These are phyloP conservation scores for Trametes meyenii DNA, from an alignment of 768 basidiomycete genomes.

Conservation along the genomic window DNA sequence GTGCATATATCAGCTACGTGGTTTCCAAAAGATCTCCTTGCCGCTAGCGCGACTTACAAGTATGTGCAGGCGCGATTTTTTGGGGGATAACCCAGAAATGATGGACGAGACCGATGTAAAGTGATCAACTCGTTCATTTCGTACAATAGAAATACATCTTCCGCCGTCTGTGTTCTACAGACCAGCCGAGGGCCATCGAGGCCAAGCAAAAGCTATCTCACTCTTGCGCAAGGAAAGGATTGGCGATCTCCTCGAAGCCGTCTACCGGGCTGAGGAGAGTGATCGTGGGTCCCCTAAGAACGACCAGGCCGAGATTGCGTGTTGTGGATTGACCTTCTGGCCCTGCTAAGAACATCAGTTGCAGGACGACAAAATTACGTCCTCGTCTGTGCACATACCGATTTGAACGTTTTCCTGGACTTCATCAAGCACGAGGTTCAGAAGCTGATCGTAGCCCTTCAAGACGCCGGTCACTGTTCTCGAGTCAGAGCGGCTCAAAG, in stretches of 20 bases:
- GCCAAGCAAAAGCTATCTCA: neutral
- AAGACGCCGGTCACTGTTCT: constrained; percentile 81
- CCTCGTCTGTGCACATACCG: constrained; percentile 21
- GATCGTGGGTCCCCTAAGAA: constrained; percentile 92
- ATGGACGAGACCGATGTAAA: neutral
- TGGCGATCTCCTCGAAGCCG: constrained; percentile 91
- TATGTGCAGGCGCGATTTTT: neutral
- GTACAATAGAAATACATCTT: constrained; percentile 10
- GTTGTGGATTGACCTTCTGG: constrained; percentile 68
- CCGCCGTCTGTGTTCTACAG: neutral
- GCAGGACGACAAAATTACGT: constrained; percentile 42
- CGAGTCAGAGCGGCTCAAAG: constrained; percentile 10
- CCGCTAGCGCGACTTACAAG: too few species aligned
- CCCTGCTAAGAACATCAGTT: constrained; percentile 18
- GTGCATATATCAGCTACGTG: too few species aligned
- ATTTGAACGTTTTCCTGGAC: constrained; percentile 80
- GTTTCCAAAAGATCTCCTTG: too few species aligned
- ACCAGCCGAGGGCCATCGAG: neutral
- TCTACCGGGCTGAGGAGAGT: constrained; percentile 94
- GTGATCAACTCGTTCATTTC: neutral
- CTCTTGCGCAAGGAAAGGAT: constrained; percentile 81
- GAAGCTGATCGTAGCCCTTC: constrained; percentile 95
- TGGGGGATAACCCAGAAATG: neutral
- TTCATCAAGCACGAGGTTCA: constrained; percentile 97
- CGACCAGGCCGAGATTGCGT: constrained; percentile 79